These are phyloP conservation scores for Brassica incana DNA, from an alignment of 345 rosid genomes.

Conservation along the genomic window DNA sequence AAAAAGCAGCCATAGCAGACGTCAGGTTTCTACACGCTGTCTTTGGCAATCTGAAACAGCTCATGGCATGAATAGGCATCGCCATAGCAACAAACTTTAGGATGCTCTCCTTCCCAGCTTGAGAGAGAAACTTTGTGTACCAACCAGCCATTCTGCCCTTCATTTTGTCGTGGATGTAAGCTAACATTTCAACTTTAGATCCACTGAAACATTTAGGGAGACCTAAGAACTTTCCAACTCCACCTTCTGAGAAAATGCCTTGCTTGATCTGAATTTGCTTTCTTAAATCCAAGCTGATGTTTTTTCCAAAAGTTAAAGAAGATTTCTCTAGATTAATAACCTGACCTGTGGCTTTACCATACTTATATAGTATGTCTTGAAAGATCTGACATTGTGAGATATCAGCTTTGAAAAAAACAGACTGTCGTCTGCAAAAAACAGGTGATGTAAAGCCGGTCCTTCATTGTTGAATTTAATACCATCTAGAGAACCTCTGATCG, in stretches of 20 bases:
- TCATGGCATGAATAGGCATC: not conserved
- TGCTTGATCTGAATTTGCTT: no score
- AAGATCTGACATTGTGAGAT: no score
- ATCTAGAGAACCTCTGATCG: no score
- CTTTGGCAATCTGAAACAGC: not conserved
- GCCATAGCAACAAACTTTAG: not conserved
- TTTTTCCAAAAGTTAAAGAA: not conserved
- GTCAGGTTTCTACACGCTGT: not conserved
- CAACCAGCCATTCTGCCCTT: not conserved
- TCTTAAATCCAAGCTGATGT: no score
- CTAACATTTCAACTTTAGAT: no score
- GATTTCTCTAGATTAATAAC: not conserved
- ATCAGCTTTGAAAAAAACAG: no score
- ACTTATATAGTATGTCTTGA: no score
- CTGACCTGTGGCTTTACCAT: not conserved
- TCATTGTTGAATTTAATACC: not conserved
- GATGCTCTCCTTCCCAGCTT: not conserved
- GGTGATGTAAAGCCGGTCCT: not conserved
- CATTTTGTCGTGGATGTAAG: not conserved
- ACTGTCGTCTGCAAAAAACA: not conserved
- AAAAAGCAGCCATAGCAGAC: not conserved
- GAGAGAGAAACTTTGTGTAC: not conserved
- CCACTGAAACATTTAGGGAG: not conserved
- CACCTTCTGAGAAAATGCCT: not conserved
- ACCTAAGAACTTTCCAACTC: not conserved